A percentile compares a stretch with the other conserved stretches of the same genome.
phyloP scores from a whole-genome alignment of 352 stramenopile genomes.

The Globisporangium nagaii region DNA sequence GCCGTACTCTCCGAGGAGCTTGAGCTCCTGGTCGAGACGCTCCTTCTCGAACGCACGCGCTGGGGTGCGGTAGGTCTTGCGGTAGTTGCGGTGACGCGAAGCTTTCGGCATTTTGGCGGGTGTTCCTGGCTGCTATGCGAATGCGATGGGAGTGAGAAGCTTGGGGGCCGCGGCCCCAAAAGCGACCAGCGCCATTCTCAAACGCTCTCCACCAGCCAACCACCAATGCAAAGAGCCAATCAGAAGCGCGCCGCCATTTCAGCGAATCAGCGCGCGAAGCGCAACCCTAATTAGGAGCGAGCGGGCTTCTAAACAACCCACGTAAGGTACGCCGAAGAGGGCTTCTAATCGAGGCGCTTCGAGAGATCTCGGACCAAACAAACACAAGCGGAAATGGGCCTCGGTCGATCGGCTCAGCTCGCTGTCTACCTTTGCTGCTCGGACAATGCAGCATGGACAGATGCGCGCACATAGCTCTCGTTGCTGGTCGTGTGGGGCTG shows the following conservation, averaged over 20 bases:
- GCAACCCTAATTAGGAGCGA: too few relatives aligned
- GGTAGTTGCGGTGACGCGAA: conserved; percentile 89
- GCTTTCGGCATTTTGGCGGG: conserved; percentile 82
- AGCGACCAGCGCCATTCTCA: neutral
- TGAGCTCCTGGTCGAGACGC: conserved; percentile 98
- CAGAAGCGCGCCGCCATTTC: conserved; percentile 4
- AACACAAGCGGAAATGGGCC: too few relatives aligned
- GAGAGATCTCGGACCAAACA: too few relatives aligned
- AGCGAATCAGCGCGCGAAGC: conserved; percentile 6
- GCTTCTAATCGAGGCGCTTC: too few relatives aligned
- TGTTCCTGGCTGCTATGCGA: conserved; percentile 66
- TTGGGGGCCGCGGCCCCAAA: conserved; percentile 1
- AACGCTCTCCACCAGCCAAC: conserved; percentile 32
- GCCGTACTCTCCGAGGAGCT: conserved; percentile 98
- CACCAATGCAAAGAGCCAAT: conserved; percentile 46
- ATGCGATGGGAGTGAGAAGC: conserved; percentile 55
- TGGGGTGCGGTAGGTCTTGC: conserved; percentile 98
- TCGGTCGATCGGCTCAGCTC: too few relatives aligned
- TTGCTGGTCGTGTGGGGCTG: too few relatives aligned
- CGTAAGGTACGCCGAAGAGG: too few relatives aligned
- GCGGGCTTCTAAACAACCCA: too few relatives aligned
- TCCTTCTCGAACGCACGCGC: conserved; percentile 99
- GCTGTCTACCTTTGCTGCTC: too few relatives aligned
- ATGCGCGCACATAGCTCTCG: too few relatives aligned
- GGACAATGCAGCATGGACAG: too few relatives aligned